Evolutionary conservation across 176 grass and related monocot genomes (phyloP), one percentile per base, ranked within the genome.

Genomic region (Thalia dealbata): DNA sequence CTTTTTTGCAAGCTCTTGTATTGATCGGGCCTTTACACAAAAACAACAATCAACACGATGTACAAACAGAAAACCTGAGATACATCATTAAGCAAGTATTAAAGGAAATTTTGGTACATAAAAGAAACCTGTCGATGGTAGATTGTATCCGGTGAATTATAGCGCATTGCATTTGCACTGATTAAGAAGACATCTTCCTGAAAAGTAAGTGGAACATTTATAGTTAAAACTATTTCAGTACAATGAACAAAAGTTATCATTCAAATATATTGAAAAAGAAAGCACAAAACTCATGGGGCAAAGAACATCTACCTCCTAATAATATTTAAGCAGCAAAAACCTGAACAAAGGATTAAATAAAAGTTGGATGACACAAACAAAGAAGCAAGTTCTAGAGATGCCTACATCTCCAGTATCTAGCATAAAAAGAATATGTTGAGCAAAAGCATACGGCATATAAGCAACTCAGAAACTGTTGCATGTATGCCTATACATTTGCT

Each of bases 1-100:
- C 79, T 93, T 99, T 82, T 86, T 99, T 25, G 95, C 95, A 82
- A 99, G 81, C 78, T 99, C 95, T 91, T 99, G 87, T 73, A 99
- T 99, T 11, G 83, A 76, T 21, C 90, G 90, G 24, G 90, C 95
- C 95, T 99, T 68, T 68, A 86, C 62, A 28, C 16, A 30, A 69
- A 83, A 50, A 28, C 14, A 76, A 10, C 24, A 38, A 38, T 38
- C 32, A 46, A 23, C 68, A 63, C 77, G 76, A 77, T 42, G 79
- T 42, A 35, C 23, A 58, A 77, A 77, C 50, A 27, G 52, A 26
- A 52, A 41, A 26, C 16, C 21, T 6, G 3, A 29, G 10, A 51
- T 30, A 51, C 29, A 26, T 51, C 10, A 29, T 28, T 52, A 52
- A 11, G n/a, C 7, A 52, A 28, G 15, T 29, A 29, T 26, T 16